Evolutionary conservation across 139 green algal genomes (phyloP).

Genomic region (Coelastrella sp.): DNA sequence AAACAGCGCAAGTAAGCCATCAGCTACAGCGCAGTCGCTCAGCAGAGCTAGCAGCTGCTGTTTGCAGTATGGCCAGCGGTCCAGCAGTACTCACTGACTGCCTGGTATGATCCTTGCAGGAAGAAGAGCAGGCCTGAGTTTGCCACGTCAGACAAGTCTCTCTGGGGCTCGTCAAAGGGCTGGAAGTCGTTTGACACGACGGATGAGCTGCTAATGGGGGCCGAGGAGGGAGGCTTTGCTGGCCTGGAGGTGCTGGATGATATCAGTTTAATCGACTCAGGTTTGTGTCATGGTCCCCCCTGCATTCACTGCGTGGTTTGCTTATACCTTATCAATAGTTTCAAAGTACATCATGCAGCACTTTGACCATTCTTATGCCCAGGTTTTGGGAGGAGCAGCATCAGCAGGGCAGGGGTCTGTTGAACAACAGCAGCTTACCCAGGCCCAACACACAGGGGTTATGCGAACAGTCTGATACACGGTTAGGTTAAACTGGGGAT

Average conservation of each 20-base stretch:
- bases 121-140: not conserved
- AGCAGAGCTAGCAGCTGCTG: not conserved
- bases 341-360: no score
- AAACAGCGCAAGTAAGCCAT: not conserved
- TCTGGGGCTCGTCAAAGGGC: constrained; percentile 51
- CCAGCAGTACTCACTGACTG: not conserved
- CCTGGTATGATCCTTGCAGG: not conserved
- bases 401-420: no score
- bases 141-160: not conserved
- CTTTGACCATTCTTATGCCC: no score
- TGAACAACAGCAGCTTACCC: no score
- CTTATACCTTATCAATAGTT: no score
- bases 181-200: constrained; percentile 77
- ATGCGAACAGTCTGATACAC: no score
- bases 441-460: no score
- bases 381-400: no score
- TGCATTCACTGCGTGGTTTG: not conserved
- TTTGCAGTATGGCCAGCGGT: not conserved
- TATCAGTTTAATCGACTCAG: constrained; percentile 17
- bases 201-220: constrained; percentile 76
- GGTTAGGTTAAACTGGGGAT: no score
- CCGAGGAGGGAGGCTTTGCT: constrained; percentile 84
- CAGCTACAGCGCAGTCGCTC: not conserved
- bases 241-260: constrained; percentile 82
- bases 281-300: not conserved